These are phyloP conservation scores for Calocera viscosa DNA, from an alignment of 768 basidiomycete genomes.

Conservation along the genomic window DNA sequence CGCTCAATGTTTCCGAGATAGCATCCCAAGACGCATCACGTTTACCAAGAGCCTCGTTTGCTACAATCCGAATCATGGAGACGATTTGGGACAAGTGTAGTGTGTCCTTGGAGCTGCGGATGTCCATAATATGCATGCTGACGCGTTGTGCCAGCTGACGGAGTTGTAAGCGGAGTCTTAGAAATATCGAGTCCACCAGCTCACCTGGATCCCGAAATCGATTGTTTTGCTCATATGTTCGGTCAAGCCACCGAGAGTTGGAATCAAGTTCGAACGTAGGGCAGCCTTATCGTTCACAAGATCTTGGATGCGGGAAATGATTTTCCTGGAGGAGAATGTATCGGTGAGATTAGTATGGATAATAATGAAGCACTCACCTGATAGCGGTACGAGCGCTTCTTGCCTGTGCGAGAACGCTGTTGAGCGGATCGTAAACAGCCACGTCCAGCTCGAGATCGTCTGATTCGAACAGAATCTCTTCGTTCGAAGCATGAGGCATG, in stretches of 20 bases:
- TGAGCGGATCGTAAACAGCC: constrained; percentile 72
- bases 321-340: constrained; percentile 45
- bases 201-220: constrained; percentile 80
- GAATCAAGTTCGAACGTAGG: constrained; percentile 54
- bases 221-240: constrained; percentile 67
- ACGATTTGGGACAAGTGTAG: constrained; percentile 66
- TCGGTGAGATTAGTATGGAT: neutral
- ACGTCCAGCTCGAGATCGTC: constrained; percentile 60
- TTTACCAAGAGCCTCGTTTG: constrained; percentile 55
- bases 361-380: constrained; percentile 37
- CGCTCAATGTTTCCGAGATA: constrained; percentile 52
- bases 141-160: constrained; percentile 75
- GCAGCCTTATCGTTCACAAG: constrained; percentile 59
- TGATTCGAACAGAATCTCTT: constrained; percentile 62
- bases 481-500: neutral
- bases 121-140: constrained; percentile 72
- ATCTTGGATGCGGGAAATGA: constrained; percentile 74
- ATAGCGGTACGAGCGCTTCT: constrained; percentile 68
- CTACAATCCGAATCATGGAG: constrained; percentile 59
- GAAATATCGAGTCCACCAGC: constrained; percentile 21
- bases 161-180: neutral
- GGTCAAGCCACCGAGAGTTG: constrained; percentile 59
- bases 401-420: constrained; percentile 69
- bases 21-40: constrained; percentile 63
- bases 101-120: constrained; percentile 60